phyloP scores from a whole-genome alignment of 2,329 filamentous ascomycete genomes.

The Botrytis pseudocinerea region DNA sequence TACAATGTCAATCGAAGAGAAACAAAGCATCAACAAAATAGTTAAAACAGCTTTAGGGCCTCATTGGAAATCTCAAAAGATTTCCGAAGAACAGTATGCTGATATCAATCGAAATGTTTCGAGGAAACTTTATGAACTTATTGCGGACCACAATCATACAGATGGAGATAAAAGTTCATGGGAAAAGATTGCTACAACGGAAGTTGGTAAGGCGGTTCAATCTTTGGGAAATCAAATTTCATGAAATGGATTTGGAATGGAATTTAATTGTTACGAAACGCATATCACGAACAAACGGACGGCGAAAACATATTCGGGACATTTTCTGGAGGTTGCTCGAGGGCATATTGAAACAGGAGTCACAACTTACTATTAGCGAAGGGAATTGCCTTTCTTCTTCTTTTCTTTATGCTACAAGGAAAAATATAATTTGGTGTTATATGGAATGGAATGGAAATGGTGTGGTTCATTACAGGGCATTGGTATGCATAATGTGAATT shows the following conservation, averaged over 20 bases:
- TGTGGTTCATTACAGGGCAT: not conserved
- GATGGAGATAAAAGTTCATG: constrained; percentile 68
- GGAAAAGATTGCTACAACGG: constrained; percentile 73
- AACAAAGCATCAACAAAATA: constrained; percentile 85
- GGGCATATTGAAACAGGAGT: constrained; percentile 8
- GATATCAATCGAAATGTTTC: constrained; percentile 89
- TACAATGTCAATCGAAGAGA: constrained; percentile 74
- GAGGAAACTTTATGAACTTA: constrained; percentile 78
- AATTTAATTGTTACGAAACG: constrained; percentile 6
- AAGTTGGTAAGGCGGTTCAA: constrained; percentile 75
- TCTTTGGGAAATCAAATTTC: constrained; percentile 46
- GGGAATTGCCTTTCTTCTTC: not conserved
- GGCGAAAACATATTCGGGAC: not conserved
- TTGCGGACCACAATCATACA: constrained; percentile 47
- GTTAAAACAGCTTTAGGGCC: constrained; percentile 82
- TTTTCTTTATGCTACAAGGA: not conserved
- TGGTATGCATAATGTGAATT: constrained; percentile 19
- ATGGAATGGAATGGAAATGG: not conserved
- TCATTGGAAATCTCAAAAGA: constrained; percentile 69
- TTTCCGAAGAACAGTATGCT: constrained; percentile 88
- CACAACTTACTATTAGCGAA: not conserved
- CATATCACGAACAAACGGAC: constrained; percentile 7
- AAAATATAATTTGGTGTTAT: constrained; percentile 5
- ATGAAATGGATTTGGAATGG: constrained; percentile 2
- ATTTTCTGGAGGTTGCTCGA: not conserved